These are phyloP conservation scores for Thozetella sp. DNA, from an alignment of 495 filamentous ascomycete genomes.

Conservation along the genomic window DNA sequence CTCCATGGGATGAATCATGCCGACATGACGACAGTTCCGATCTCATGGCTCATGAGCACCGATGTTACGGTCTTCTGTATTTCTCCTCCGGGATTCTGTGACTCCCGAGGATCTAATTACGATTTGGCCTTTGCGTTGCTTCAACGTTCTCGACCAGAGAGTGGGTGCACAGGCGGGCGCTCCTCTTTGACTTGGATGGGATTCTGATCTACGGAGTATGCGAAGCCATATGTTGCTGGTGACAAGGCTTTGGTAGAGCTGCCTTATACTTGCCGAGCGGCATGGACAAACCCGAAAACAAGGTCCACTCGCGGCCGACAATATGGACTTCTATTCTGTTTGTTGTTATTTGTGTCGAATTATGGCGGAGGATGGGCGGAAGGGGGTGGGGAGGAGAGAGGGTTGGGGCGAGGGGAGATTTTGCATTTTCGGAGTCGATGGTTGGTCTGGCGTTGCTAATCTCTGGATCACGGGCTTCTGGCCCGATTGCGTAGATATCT, in stretches of 20 bases:
- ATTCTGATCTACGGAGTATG: no score
- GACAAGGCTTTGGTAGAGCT: no score
- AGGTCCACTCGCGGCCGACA: not conserved
- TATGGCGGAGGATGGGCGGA: not conserved
- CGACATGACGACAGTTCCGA: slow-evolving; percentile 1
- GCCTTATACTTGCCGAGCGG: not conserved
- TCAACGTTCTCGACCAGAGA: not conserved
- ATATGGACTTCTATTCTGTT: not conserved
- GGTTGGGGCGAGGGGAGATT: not conserved
- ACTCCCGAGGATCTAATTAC: not conserved
- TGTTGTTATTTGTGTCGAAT: not conserved
- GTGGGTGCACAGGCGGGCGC: no score
- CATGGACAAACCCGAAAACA: not conserved
- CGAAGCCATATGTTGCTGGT: no score
- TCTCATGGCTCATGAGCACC: slow-evolving; percentile 1
- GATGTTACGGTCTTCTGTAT: not conserved
- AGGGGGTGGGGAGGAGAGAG: not conserved
- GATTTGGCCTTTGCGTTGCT: not conserved
- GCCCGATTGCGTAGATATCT: not conserved
- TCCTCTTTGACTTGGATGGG: no score
- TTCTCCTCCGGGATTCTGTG: not conserved
- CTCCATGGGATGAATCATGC: not conserved
- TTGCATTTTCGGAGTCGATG: not conserved
- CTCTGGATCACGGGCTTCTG: not conserved
- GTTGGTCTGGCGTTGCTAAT: not conserved